These are phyloP conservation scores for Dendrocalamus latiflorus DNA, from an alignment of 202 grass and related monocot genomes.

Conservation along the genomic window DNA sequence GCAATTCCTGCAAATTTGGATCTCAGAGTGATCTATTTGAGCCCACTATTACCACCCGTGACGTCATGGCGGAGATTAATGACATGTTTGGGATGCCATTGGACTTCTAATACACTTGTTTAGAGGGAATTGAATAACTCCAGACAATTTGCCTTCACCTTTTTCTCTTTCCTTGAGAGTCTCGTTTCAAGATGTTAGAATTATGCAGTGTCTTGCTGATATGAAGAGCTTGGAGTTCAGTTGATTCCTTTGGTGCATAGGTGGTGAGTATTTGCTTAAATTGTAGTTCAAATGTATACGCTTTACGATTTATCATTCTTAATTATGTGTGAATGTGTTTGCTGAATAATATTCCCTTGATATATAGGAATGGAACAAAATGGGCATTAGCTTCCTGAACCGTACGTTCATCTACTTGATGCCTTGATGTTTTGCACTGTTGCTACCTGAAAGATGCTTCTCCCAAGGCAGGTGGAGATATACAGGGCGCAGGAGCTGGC, in stretches of 20 bases:
- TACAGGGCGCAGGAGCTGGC: slow-evolving; percentile 84
- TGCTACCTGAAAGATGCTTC: neutral
- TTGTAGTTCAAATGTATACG: neutral
- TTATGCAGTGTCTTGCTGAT: neutral
- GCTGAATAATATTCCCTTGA: neutral
- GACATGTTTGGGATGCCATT: slow-evolving; percentile 82
- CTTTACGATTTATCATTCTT: neutral
- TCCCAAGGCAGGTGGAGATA: slow-evolving; percentile 60
- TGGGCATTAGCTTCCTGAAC: neutral
- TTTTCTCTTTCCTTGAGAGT: neutral
- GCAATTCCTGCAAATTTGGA: slow-evolving; percentile 33
- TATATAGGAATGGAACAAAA: neutral
- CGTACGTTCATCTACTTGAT: neutral
- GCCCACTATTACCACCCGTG: slow-evolving; percentile 72
- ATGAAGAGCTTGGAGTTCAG: neutral
- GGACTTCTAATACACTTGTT: slow-evolving; percentile 45
- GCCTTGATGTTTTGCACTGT: neutral
- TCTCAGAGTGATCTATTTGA: slow-evolving; percentile 62
- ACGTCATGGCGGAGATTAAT: slow-evolving; percentile 86
- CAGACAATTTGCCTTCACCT: neutral
- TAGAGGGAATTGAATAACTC: slow-evolving; percentile 18
- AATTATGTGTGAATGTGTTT: neutral
- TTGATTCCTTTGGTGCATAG: neutral
- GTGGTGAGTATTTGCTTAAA: neutral
- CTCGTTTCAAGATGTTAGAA: neutral